A percentile compares a stretch with the other conserved stretches of the same genome.
Conservation (phyloP, 257 asterid genomes). For the Jacaranda copaia region DNA sequence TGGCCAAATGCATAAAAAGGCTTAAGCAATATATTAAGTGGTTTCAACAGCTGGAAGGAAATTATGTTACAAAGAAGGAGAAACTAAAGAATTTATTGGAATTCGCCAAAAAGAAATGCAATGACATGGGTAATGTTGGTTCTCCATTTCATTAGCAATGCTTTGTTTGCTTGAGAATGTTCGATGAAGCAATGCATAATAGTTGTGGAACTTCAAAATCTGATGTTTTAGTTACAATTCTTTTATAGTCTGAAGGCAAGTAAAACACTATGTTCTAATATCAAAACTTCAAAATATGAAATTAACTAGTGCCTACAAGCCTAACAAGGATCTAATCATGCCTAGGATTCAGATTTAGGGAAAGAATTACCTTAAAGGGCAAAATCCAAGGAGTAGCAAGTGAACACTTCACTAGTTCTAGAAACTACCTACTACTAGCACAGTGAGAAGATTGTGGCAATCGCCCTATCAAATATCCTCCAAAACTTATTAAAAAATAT, state of each 20-base stretch:
- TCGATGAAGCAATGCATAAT: background rate
- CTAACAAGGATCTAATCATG: no score
- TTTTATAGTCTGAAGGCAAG: constrained; percentile 68
- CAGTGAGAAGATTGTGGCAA: no score
- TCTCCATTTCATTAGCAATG: constrained; percentile 19
- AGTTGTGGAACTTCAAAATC: background rate
- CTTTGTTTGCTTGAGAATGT: constrained; percentile 1
- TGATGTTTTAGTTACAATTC: constrained; percentile 25
- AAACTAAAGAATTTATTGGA: constrained; percentile 63
- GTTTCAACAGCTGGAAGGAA: constrained; percentile 87
- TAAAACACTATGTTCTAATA: no score
- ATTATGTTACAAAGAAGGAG: constrained; percentile 61
- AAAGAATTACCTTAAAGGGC: no score
- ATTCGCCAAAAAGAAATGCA: constrained; percentile 69
- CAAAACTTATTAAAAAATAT: no score
- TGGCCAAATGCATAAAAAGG: constrained; percentile 70
- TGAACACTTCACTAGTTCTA: no score
- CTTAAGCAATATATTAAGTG: constrained; percentile 82
- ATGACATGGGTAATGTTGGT: constrained; percentile 57
- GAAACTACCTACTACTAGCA: no score
- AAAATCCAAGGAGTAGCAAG: no score
- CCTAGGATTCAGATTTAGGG: no score
- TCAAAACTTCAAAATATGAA: no score
- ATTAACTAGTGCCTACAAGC: no score
- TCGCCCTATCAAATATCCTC: no score